Conservation (phyloP, 495 filamentous ascomycete genomes). For the Penicillium cinerascens region DNA sequence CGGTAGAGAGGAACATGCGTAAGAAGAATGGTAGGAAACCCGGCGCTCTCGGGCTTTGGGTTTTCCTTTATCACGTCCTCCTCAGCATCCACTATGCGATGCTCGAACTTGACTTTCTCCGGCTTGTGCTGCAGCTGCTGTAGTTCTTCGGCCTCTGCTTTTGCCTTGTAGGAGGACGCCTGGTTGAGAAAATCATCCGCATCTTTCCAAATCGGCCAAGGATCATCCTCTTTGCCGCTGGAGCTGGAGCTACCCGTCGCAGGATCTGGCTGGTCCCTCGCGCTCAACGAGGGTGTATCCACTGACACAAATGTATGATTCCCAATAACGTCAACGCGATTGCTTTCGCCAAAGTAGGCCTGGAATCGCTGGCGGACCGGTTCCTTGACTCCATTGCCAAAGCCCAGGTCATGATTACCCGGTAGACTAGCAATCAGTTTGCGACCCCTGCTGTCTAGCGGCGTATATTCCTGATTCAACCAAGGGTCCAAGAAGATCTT, state of each 20-base stretch:
- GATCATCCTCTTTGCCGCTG: constrained; percentile 36
- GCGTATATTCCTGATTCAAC: constrained; percentile 39
- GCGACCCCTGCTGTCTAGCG: constrained; percentile 41
- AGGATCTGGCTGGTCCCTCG: constrained; percentile 54
- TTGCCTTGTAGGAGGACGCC: constrained; percentile 45
- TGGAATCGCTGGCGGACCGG: constrained; percentile 78
- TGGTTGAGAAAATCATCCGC: constrained; percentile 71
- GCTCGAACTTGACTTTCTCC: constrained; percentile 46
- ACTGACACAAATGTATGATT: constrained; percentile 96
- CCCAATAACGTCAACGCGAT: constrained; percentile 81
- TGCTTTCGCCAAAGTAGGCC: constrained; percentile 84
- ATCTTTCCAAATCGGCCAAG: constrained; percentile 68
- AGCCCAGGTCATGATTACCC: constrained; percentile 96
- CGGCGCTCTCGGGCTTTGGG: constrained; percentile 21
- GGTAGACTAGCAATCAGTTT: constrained; percentile 79
- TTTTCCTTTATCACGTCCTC: constrained; percentile 26
- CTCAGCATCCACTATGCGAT: constrained; percentile 35
- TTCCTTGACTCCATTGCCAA: constrained; percentile 77
- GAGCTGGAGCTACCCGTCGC: constrained; percentile 39
- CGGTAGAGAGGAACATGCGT: constrained; percentile 91
- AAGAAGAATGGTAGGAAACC: constrained; percentile 80
- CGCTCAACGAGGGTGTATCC: constrained; percentile 83
- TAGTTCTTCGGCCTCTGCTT: constrained; percentile 41
- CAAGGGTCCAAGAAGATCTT: constrained; percentile 72
- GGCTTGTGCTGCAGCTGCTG: constrained; percentile 37